Evolutionary conservation across 805 yeast genomes (phyloP), one percentile per base, ranked within the genome.

Genomic region (Metschnikowia colocasiae): DNA sequence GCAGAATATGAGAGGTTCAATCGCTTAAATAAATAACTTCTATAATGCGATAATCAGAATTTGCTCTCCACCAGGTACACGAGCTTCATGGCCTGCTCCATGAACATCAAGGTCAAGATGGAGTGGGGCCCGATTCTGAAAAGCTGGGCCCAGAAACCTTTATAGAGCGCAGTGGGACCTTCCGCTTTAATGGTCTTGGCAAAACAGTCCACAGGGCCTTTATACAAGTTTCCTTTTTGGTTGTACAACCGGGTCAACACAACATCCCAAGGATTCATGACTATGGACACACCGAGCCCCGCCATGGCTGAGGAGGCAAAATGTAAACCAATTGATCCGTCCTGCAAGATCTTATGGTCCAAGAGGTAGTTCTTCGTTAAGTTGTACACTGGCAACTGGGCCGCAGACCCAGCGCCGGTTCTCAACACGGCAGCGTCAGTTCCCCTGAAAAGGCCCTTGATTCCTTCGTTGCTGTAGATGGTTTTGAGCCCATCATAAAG

Each of bases 201-300:
- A 46, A 91, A 73, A 73, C 99, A 94, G 68, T 94, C 99, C 20
- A 90, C 55, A 1, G 96, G 95, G 8, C 95, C 96, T 43, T 72
- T 76, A 69, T 94, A 94, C 45, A 86, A 77, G 59, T 87, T 78
- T 41, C 96, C 96, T 67, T 84, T 87, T 65, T 94, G 98, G 68
- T 94, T 94, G 69, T 92, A 94, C 64, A 94, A 85, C 71, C 99
- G 81, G 1, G 99, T 94, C 68, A 94, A 74, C 44, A 94, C 78
- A 38, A 94, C 98, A 67, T 94, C 99, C 81, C 96, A 90, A 13
- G 99, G 98, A 64, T 91, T 94, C 97, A 94, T 92, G 27, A 88
- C 96, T 18, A 91, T 74, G 43, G 95, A 91, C 27, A 94, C 98
- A 57, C 96, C 97, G 34, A 90, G 63, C 38, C 99, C 99, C 6